These are phyloP conservation scores for Dactylellina parvicollis DNA, from an alignment of 2,329 filamentous ascomycete genomes.

Conservation along the genomic window DNA sequence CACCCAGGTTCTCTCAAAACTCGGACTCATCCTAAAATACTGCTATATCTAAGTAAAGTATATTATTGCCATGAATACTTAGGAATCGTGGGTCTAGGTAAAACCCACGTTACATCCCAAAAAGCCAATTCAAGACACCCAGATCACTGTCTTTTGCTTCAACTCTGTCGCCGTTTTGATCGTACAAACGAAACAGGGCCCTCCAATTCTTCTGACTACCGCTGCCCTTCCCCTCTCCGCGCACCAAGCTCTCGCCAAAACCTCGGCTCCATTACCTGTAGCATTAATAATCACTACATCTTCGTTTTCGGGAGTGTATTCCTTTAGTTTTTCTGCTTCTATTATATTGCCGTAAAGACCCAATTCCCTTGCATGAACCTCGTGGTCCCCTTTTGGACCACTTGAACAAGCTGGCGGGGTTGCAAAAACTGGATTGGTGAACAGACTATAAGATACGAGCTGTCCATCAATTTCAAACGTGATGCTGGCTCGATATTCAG, in stretches of 20 bases:
- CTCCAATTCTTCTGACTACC: neutral
- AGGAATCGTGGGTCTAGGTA: too few relatives aligned
- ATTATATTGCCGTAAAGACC: neutral
- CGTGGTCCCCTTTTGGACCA: neutral
- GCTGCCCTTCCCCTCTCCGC: constrained; percentile 36
- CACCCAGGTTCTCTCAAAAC: too few relatives aligned
- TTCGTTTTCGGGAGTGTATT: constrained; percentile 27
- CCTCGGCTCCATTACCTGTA: constrained; percentile 32
- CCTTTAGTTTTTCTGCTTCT: constrained; percentile 19
- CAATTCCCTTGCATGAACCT: constrained; percentile 25
- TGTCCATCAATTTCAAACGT: constrained; percentile 29
- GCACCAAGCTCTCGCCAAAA: constrained; percentile 42
- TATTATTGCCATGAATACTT: neutral
- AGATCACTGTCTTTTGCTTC: constrained; percentile 14
- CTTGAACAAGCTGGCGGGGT: constrained; percentile 15
- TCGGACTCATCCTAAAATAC: too few relatives aligned
- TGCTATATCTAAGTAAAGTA: too few relatives aligned
- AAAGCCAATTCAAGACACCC: constrained; percentile 1
- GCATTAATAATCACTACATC: constrained; percentile 27
- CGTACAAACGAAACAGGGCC: constrained; percentile 5
- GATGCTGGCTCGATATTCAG: constrained; percentile 40
- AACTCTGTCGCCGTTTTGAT: constrained; percentile 7
- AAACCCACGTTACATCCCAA: too few relatives aligned
- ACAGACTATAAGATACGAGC: constrained; percentile 24
- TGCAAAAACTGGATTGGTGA: constrained; percentile 44